Evolutionary conservation across 371 early-diverging fungal genomes (phyloP).

Genomic region (Mucor racemosus): DNA sequence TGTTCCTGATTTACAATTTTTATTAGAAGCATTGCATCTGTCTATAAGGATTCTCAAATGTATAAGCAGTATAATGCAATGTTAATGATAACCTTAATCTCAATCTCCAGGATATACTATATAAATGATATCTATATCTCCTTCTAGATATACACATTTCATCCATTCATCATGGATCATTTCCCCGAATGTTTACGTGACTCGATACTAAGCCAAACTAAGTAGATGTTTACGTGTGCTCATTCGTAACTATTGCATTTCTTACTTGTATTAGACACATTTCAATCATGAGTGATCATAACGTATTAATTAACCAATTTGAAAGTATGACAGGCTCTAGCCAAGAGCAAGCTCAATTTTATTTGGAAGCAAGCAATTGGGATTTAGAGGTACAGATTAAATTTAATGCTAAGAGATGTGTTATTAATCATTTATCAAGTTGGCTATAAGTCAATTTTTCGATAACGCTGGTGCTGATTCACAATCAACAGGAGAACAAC

Average conservation of each 20-base stretch:
- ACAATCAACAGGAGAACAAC: neutral
- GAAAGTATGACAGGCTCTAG: constrained; percentile 58
- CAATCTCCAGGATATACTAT: too few species aligned
- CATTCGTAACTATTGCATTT: neutral
- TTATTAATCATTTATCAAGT: constrained; percentile 8
- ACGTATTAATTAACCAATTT: constrained; percentile 67
- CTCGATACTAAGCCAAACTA: constrained; percentile 2
- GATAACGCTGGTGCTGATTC: constrained; percentile 16
- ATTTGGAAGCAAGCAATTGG: constrained; percentile 77
- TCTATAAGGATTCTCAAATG: too few species aligned
- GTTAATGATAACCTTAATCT: too few species aligned
- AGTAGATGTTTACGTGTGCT: neutral
- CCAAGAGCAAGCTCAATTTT: constrained; percentile 71
- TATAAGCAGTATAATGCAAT: too few species aligned
- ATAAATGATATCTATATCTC: too few species aligned
- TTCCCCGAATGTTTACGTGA: neutral
- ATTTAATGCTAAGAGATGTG: neutral
- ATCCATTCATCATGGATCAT: too few species aligned
- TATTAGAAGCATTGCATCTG: too few species aligned
- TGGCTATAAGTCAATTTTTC: constrained; percentile 35
- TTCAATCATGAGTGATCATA: constrained; percentile 56
- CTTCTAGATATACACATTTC: too few species aligned
- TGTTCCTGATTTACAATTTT: too few species aligned
- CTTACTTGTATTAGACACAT: constrained; percentile 7
- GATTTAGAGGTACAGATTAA: constrained; percentile 62